Conservation (phyloP, 345 rosid genomes). For the Rhizophora apiculata region DNA sequence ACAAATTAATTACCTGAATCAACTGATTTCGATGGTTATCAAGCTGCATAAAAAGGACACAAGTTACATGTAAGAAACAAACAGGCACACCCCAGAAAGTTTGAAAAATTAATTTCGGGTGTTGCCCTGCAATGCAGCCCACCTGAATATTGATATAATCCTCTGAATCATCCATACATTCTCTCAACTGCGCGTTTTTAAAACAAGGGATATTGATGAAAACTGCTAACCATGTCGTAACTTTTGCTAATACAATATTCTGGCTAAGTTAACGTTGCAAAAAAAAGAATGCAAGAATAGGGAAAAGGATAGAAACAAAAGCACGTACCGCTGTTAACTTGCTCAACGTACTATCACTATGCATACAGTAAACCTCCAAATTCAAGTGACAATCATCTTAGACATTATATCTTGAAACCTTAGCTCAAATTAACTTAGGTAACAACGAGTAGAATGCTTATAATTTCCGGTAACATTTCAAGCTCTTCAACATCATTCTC, state of each 20-base stretch:
- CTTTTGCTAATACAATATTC: neutral
- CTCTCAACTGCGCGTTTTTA: constrained; percentile 68
- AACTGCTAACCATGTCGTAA: neutral
- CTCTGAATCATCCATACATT: constrained; percentile 97
- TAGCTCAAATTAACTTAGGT: neutral
- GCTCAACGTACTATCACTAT: constrained; percentile 88
- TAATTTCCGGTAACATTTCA: constrained; percentile 96
- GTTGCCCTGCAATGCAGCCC: neutral
- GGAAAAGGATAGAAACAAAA: neutral
- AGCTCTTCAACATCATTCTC: constrained; percentile 98
- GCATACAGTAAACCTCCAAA: constrained; percentile 92
- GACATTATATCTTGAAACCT: neutral
- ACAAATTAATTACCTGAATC: constrained; percentile 60
- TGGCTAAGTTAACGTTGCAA: too few relatives aligned
- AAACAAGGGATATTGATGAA: constrained; percentile 10
- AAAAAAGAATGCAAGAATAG: neutral
- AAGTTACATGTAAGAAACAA: constrained; percentile 2
- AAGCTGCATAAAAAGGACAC: constrained; percentile 50
- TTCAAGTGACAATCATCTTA: constrained; percentile 8
- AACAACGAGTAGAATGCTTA: constrained; percentile 7
- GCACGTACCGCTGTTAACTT: constrained; percentile 67
- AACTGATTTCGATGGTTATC: constrained; percentile 97
- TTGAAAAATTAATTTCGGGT: neutral
- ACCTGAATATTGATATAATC: constrained; percentile 98
- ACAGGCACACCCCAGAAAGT: neutral